Conservation (phyloP, 2,329 filamentous ascomycete species). For the Alternaria novae-zelandiae region DNA sequence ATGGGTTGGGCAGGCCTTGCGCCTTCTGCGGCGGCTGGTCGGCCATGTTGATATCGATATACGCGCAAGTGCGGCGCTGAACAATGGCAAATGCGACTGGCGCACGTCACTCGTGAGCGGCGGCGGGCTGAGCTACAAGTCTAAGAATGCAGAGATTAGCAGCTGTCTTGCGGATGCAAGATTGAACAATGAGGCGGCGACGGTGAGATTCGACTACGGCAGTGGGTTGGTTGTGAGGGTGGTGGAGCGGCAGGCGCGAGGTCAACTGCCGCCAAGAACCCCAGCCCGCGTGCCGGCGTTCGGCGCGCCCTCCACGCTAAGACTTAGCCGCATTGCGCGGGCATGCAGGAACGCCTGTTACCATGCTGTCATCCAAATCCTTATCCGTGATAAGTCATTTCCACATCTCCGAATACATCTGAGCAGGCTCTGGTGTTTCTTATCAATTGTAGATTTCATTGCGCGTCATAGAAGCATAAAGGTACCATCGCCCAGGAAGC, state of each 20-base stretch:
- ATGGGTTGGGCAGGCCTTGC: constrained; percentile 35
- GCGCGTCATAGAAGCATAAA: constrained; percentile 10
- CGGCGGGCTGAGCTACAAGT: not conserved
- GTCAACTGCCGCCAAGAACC: not conserved
- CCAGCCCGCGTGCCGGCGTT: constrained; percentile 1
- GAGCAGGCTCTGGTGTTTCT: constrained; percentile 27
- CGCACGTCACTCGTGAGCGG: not conserved
- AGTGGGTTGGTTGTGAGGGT: not conserved
- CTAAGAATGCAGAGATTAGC: not conserved
- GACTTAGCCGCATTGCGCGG: constrained; percentile 13
- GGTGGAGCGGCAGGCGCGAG: constrained; percentile 5
- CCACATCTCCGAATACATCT: constrained; percentile 13
- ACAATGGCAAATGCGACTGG: constrained; percentile 8
- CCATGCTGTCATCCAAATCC: constrained; percentile 18
- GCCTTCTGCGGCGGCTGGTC: constrained; percentile 32
- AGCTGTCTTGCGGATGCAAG: not conserved
- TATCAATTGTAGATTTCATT: constrained; percentile 12
- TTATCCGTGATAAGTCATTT: constrained; percentile 9
- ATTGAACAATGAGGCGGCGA: not conserved
- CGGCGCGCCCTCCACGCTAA: constrained; percentile 14
- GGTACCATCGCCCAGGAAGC: not conserved
- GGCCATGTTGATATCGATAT: constrained; percentile 28
- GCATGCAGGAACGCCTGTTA: constrained; percentile 16
- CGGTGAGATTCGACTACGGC: not conserved
- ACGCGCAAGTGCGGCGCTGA: constrained; percentile 8